Conservation (phyloP, 2,329 filamentous ascomycete genomes). For the Neofusicoccum umdonicola region DNA sequence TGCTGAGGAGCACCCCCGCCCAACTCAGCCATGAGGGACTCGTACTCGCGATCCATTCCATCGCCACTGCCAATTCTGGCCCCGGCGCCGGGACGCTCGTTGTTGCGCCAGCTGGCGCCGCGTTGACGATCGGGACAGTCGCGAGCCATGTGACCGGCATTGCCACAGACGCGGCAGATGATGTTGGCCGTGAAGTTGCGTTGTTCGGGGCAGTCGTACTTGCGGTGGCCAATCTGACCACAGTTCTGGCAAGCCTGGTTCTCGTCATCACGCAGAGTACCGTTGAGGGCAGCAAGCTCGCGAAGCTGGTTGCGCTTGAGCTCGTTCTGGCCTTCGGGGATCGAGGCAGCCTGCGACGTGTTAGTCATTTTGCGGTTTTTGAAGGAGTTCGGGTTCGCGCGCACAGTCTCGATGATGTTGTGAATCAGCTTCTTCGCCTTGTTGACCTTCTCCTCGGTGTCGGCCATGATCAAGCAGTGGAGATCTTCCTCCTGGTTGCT, state of each 20-base stretch:
- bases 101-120: slow-evolving; percentile 89
- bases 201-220: slow-evolving; percentile 97
- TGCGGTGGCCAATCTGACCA: slow-evolving; percentile 97
- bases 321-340: slow-evolving; percentile 97
- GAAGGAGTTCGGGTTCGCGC: slow-evolving; percentile 36
- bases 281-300: slow-evolving; percentile 96
- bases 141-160: slow-evolving; percentile 95
- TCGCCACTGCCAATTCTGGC: slow-evolving; percentile 70
- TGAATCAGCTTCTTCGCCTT: slow-evolving; percentile 98
- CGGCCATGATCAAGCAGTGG: slow-evolving; percentile 98
- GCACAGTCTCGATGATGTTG: slow-evolving; percentile 96
- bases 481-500: slow-evolving; percentile 99
- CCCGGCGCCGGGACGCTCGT: slow-evolving; percentile 46
- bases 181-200: slow-evolving; percentile 99
- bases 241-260: slow-evolving; percentile 99
- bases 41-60: slow-evolving; percentile 89
- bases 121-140: slow-evolving; percentile 94
- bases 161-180: slow-evolving; percentile 96
- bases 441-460: slow-evolving; percentile 98
- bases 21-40: slow-evolving; percentile 98
- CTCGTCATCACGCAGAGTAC: slow-evolving; percentile 97
- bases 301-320: slow-evolving; percentile 98
- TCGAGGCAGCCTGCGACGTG: slow-evolving; percentile 77
- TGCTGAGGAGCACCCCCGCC: slow-evolving; percentile 72
- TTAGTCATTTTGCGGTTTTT: slow-evolving; percentile 27